phyloP scores from a whole-genome alignment of 805 yeast species.

The Candida suzukii region DNA sequence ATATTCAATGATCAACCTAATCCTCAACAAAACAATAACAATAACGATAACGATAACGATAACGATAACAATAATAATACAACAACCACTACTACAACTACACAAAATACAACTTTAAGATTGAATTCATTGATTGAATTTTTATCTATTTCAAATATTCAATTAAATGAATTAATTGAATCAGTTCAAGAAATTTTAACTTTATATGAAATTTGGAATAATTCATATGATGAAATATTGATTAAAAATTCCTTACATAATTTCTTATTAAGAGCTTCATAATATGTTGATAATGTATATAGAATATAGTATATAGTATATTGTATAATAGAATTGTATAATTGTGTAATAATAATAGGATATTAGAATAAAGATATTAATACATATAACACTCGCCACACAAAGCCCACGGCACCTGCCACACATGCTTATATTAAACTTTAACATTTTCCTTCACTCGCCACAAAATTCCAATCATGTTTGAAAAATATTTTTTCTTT shows the following conservation, averaged over 20 bases:
- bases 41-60: neutral
- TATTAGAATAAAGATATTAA: too few relatives aligned
- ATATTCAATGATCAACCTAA: conserved; percentile 32
- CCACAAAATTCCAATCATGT: too few relatives aligned
- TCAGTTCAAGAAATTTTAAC: conserved; percentile 80
- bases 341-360: too few relatives aligned
- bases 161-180: conserved; percentile 69
- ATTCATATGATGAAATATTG: conserved; percentile 64
- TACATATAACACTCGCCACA: too few relatives aligned
- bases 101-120: neutral
- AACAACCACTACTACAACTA: neutral
- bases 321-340: too few relatives aligned
- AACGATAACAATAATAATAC: neutral
- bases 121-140: conserved; percentile 34
- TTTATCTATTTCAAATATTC: conserved; percentile 69
- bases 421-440: too few relatives aligned
- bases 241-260: conserved; percentile 42
- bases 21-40: conserved; percentile 2
- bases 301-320: too few relatives aligned
- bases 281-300: too few relatives aligned
- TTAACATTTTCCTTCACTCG: too few relatives aligned
- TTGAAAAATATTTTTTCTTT: too few relatives aligned
- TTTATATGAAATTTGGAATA: conserved; percentile 74
- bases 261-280: conserved; percentile 13
- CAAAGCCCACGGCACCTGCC: too few relatives aligned